Percentiles rank a stretch among this genome's conserved stretches.
Conservation (phyloP, 371 early-diverging fungal species). For the Mucor ambiguus region DNA sequence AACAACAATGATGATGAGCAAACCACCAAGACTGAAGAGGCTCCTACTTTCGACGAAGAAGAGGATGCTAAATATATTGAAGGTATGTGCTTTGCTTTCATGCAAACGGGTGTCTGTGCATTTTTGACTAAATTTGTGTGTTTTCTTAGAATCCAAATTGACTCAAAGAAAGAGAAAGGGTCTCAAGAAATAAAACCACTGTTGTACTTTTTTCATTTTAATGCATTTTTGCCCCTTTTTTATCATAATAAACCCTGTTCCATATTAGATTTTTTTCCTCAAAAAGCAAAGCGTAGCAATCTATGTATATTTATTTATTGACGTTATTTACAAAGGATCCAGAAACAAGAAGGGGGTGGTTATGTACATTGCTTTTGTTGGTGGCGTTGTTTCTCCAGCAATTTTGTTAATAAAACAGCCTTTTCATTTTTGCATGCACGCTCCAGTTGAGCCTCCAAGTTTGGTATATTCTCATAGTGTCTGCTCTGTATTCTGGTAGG, state of each 20-base stretch:
- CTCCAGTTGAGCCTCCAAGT: constrained; percentile 18
- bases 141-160: constrained; percentile 13
- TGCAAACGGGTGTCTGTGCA: background rate
- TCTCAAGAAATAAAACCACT: constrained; percentile 11
- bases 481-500: constrained; percentile 22
- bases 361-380: constrained; percentile 9
- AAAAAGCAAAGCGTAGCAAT: background rate
- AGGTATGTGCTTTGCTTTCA: constrained; percentile 22
- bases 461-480: constrained; percentile 18
- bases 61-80: constrained; percentile 70
- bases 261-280: background rate
- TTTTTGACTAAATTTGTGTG: background rate
- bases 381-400: constrained; percentile 10
- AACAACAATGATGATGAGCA: constrained; percentile 17
- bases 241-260: constrained; percentile 4
- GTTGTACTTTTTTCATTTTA: background rate
- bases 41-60: constrained; percentile 64
- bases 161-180: constrained; percentile 23
- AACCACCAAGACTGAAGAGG: constrained; percentile 30
- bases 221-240: constrained; percentile 1
- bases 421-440: constrained; percentile 19
- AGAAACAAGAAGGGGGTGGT: background rate
- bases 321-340: background rate
- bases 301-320: constrained; percentile 4
- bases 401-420: constrained; percentile 16